These are phyloP conservation scores for Fusarium sp. DNA, from an alignment of 2,329 filamentous ascomycete species.

Conservation along the genomic window DNA sequence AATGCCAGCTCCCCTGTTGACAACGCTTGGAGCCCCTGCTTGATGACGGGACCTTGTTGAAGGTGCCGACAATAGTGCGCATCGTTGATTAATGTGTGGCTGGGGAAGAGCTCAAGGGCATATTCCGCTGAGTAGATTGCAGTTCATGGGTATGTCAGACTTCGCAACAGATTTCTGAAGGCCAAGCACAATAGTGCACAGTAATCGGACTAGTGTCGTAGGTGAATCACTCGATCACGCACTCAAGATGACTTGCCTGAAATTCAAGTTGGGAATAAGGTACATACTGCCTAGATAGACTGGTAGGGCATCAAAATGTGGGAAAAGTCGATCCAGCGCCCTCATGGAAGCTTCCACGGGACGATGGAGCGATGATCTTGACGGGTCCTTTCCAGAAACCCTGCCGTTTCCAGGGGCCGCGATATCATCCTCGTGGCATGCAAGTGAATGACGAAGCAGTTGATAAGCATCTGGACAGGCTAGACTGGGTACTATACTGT, in stretches of 20 bases:
- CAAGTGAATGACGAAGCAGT: conserved; percentile 40
- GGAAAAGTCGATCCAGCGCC: conserved; percentile 3
- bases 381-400: conserved; percentile 19
- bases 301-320: conserved; percentile 2
- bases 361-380: conserved; percentile 31
- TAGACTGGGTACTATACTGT: neutral
- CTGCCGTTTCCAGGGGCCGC: conserved; percentile 24
- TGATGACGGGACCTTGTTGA: conserved; percentile 11
- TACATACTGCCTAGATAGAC: neutral
- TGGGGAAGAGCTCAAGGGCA: neutral
- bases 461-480: conserved; percentile 32
- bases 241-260: neutral
- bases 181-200: neutral
- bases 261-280: neutral
- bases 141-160: conserved; percentile 14
- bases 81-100: neutral
- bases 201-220: conserved; percentile 11
- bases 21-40: neutral
- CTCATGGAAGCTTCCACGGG: conserved; percentile 35
- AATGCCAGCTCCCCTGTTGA: conserved; percentile 7
- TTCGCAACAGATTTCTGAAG: conserved; percentile 1
- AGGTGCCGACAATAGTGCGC: neutral
- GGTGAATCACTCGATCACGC: conserved; percentile 1
- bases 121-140: conserved; percentile 3
- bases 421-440: conserved; percentile 21